These are phyloP conservation scores for Mrakia gelida DNA, from an alignment of 768 basidiomycete species.

Conservation along the genomic window DNA sequence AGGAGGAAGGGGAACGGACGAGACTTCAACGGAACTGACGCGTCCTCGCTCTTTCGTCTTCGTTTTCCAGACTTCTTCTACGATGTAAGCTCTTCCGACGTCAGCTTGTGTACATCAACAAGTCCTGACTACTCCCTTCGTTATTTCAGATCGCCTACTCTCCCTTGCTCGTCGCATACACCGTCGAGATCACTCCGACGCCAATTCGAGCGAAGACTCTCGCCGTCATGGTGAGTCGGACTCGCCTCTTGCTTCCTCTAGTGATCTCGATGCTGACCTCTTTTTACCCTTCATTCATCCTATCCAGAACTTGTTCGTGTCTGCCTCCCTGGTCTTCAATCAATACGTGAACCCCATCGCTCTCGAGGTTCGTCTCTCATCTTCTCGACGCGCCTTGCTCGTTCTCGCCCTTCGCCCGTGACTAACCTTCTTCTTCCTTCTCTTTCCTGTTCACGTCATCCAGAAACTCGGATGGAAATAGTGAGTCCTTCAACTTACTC, in stretches of 20 bases:
- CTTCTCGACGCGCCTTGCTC: conserved; percentile 33
- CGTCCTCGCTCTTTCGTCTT: conserved; percentile 59
- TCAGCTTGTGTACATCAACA: too few species aligned
- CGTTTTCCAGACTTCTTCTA: conserved; percentile 57
- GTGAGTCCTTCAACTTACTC: conserved; percentile 29
- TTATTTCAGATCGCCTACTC: conserved; percentile 58
- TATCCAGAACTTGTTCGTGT: conserved; percentile 47
- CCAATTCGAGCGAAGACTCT: background rate
- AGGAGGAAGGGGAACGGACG: conserved; percentile 31
- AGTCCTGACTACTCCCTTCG: background rate
- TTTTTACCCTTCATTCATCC: background rate
- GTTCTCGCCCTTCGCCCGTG: background rate
- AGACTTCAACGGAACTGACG: background rate
- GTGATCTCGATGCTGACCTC: background rate
- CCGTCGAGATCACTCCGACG: conserved; percentile 46
- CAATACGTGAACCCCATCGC: conserved; percentile 68
- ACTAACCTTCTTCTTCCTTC: background rate
- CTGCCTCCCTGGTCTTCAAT: conserved; percentile 77
- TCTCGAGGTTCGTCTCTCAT: conserved; percentile 46
- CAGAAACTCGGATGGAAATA: conserved; percentile 51
- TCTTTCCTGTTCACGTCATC: background rate
- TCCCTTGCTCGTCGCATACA: conserved; percentile 80
- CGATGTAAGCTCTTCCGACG: conserved; percentile 45
- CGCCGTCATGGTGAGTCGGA: background rate
- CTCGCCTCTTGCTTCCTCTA: background rate